Percentiles rank a stretch among this genome's conserved stretches.
phyloP scores from a whole-genome alignment of 352 stramenopile genomes.

The Globisporangium ultimum region DNA sequence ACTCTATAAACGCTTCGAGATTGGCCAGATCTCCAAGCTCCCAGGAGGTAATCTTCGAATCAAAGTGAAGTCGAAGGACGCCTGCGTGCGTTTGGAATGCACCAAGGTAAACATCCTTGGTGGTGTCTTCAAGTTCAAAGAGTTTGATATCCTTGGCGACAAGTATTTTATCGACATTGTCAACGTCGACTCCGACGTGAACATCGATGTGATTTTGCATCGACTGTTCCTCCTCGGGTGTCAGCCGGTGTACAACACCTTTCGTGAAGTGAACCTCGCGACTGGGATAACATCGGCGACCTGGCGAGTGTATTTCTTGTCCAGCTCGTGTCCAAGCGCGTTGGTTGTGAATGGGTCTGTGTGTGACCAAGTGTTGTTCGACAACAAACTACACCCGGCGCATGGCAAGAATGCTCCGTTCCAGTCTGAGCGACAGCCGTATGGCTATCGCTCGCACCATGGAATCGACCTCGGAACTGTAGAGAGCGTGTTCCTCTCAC shows the following conservation, averaged over 20 bases:
- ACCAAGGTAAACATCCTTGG: neutral
- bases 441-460: neutral
- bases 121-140: conserved; percentile 5
- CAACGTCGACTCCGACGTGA: neutral
- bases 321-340: neutral
- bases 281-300: conserved; percentile 8
- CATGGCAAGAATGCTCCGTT: neutral
- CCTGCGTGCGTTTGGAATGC: neutral
- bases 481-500: neutral
- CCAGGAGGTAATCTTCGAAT: neutral
- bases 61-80: neutral
- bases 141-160: conserved; percentile 11
- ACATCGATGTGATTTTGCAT: neutral
- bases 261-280: conserved; percentile 11
- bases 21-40: conserved; percentile 1
- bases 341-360: neutral
- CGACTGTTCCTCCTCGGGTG: conserved; percentile 1
- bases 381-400: neutral
- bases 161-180: conserved; percentile 13
- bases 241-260: conserved; percentile 17
- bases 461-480: neutral
- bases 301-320: neutral
- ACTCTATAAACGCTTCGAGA: neutral
- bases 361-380: neutral
- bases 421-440: neutral